Evolutionary conservation across 2,329 filamentous ascomycete species (phyloP).

Genomic region (Corniculantispora saksenae): DNA sequence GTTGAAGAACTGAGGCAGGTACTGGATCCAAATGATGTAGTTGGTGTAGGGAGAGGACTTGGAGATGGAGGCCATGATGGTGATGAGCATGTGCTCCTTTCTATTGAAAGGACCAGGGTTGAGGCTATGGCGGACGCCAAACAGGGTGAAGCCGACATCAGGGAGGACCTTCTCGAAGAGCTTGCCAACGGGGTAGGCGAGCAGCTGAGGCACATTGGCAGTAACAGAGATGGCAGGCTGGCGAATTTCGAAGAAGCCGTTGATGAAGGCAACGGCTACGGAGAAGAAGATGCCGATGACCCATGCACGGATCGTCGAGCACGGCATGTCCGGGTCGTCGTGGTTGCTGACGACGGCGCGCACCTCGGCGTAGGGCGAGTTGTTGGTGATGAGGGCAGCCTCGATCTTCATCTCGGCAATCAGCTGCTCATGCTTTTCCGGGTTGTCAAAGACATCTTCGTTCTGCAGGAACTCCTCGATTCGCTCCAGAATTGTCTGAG

Average conservation of each 20-base stretch:
- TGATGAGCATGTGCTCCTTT: conserved; percentile 62
- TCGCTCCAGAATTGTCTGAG: conserved; percentile 26
- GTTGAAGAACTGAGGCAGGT: conserved; percentile 43
- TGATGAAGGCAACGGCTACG: conserved; percentile 31
- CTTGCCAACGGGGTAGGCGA: conserved; percentile 35
- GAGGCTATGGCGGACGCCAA: conserved; percentile 43
- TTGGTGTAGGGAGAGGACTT: conserved; percentile 49
- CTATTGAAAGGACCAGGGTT: conserved; percentile 58
- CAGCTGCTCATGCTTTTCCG: conserved; percentile 38
- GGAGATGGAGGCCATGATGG: conserved; percentile 58
- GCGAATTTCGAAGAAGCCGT: conserved; percentile 41
- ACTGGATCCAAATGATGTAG: conserved; percentile 49
- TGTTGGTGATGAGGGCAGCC: conserved; percentile 32
- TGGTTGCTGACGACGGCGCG: conserved; percentile 41
- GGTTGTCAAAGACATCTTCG: conserved; percentile 35
- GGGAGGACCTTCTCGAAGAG: conserved; percentile 45
- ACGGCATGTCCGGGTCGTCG: conserved; percentile 36
- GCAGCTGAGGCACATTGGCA: conserved; percentile 37
- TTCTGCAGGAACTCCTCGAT: conserved; percentile 30
- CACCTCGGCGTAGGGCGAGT: conserved; percentile 36
- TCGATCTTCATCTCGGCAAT: conserved; percentile 36
- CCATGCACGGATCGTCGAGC: conserved; percentile 38
- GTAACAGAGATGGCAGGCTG: conserved; percentile 38
- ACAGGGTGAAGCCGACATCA: conserved; percentile 44
- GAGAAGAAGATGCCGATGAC: conserved; percentile 35